Base-by-base conservation (phyloP, 1,284 basidiomycete species). In the Ceratobasidium sp. region DNA sequence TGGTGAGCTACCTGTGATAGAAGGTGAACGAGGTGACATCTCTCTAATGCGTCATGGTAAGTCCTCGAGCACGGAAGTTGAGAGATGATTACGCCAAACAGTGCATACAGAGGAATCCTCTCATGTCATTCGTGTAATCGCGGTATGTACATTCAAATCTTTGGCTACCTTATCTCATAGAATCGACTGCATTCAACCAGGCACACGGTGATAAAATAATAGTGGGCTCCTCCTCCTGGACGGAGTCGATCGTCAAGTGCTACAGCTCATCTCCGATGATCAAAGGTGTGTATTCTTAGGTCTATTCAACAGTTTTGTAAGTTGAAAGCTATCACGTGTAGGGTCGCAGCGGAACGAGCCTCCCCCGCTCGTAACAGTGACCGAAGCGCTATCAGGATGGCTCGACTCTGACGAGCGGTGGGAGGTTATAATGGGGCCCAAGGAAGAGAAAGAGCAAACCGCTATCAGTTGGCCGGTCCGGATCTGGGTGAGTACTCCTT, bases 31-130 rank as follows among this genome's bases (percentile, higher is more conserved):
- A 12, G 59, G 59, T 7, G 33, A 40, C 5, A 17, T 62, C 10
- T 62, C 59, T 15, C 20, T 62, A 9, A 62, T 62, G 33, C 59
- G 59, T 5, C 59, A 62, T 33, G 59, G 59, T 62, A 62, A 38
- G 59, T 9, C 28, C 4, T 9, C 33, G 33, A 33, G 4, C 15
- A n/a, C 10, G 9, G 23, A 33, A 6, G 5, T 15, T 5, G 13
- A 28, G 9, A 61, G 13, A 26, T 40, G 7, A 33, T 0, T 40
- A 13, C 9, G 28, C 9, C 33, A 33, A 13, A 13, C 17, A 33
- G 13, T 20, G 13, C 7, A 33, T 33, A 61, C 9, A 61, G 59
- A 62, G 33, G 13, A n/a, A 3, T 4, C 20, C 15, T 40, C 3
- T 10, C 59, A 40, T 15, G 4, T 40, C 4, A 40, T 62, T 62